Percentiles rank a stretch among this genome's conserved stretches.
phyloP scores from a whole-genome alignment of 768 basidiomycete species.

The Macrolepiota albuminosa region DNA sequence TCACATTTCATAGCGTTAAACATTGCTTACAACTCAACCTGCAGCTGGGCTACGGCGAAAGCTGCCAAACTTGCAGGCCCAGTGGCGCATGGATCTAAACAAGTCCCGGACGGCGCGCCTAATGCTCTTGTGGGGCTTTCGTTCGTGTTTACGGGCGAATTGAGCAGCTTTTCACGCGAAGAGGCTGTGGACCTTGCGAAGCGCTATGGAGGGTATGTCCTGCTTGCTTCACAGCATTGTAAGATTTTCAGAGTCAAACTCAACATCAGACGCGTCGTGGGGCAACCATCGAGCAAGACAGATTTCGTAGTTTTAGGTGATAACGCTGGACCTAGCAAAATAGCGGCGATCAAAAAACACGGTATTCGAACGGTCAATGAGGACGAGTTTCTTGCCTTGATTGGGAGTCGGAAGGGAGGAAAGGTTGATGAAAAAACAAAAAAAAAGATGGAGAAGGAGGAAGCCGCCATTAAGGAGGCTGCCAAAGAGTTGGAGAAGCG shows the following conservation, averaged over 20 bases:
- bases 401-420: conserved; percentile 62
- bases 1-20: neutral
- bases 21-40: neutral
- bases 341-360: conserved; percentile 83
- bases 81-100: conserved; percentile 60
- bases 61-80: conserved; percentile 63
- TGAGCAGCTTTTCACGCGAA: conserved; percentile 81
- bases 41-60: conserved; percentile 41
- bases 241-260: neutral
- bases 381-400: conserved; percentile 82
- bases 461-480: conserved; percentile 63
- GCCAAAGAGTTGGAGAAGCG: conserved; percentile 77
- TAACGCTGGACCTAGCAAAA: conserved; percentile 84
- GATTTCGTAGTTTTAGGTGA: conserved; percentile 85
- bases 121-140: conserved; percentile 81
- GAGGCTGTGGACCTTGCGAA: conserved; percentile 87
- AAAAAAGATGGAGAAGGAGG: conserved; percentile 79
- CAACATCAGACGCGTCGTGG: conserved; percentile 69
- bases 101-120: conserved; percentile 65
- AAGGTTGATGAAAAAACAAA: conserved; percentile 72
- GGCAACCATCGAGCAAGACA: conserved; percentile 86
- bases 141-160: conserved; percentile 95
- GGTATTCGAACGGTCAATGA: conserved; percentile 72
- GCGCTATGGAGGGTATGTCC: conserved; percentile 84
- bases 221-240: neutral